phyloP scores from a whole-genome alignment of 192 early-diverging fungal species.

The Coemansia sp. region DNA sequence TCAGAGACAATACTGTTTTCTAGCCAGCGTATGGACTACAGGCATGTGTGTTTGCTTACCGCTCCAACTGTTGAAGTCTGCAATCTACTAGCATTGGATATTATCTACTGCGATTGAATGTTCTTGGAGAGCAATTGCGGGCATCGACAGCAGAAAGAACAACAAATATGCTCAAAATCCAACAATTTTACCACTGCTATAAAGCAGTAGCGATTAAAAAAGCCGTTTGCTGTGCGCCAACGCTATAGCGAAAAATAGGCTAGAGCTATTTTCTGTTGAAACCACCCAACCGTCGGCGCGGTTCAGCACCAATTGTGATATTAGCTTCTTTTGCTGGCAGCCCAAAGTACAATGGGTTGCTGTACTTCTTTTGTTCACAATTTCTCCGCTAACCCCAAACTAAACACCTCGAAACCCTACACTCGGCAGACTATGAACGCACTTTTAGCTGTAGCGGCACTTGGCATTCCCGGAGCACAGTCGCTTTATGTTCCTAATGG shows the following conservation, averaged over 20 bases:
- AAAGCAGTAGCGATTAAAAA: neutral
- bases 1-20: neutral
- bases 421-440: neutral
- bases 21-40: neutral
- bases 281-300: too few species aligned
- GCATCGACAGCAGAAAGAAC: neutral
- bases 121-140: neutral
- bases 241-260: neutral
- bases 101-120: neutral
- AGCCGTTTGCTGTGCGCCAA: too few species aligned
- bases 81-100: neutral
- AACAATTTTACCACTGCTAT: neutral
- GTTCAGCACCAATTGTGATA: neutral
- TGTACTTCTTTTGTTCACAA: neutral
- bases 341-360: neutral
- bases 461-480: neutral
- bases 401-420: too few species aligned
- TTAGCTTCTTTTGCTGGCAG: neutral
- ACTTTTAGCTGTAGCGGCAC: neutral
- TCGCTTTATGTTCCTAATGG: conserved; percentile 10
- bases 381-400: neutral
- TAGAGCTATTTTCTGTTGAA: too few species aligned
- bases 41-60: neutral
- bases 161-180: neutral
- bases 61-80: neutral